Base-by-base conservation (phyloP, 2,329 filamentous ascomycete genomes). In the Penicillium palitans region DNA sequence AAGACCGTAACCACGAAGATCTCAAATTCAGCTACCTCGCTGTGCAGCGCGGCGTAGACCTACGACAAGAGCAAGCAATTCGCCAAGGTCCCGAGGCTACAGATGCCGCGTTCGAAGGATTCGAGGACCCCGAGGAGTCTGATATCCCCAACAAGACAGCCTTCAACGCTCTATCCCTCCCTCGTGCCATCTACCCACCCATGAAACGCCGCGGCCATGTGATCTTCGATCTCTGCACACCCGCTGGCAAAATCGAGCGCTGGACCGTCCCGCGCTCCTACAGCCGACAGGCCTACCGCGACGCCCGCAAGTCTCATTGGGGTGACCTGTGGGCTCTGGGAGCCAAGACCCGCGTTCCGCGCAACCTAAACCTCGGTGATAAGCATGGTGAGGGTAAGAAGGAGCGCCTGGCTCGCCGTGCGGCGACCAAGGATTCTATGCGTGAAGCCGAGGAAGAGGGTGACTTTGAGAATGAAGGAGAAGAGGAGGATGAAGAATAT, bases 311-410 rank as follows among this genome's bases (percentile, higher is more conserved):
- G 78, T 84, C 89, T 0, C 79, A 79, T 53, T 98, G 93, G 95
- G 95, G 95, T 40, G 95, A 98, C 72, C 80, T 98, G 10, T 99
- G 95, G 95, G 92, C 93, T 0, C 81, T 98, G 0, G 95, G 95
- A 0, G 93, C 93, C 24, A 98, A 98, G 81, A 96, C 91, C 0
- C 83, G 91, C 13, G 83, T 89, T 4, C 70, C 76, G 2, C 80
- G 90, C 47, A 80, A 78, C 15, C 77, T 90, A 44, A 84, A 87
- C 8, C 75, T 89, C 3, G 90, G 90, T 3, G 71, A 70, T 52
- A 74, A 68, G 67, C 73, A 67, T 60, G 78, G 74, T 61, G 76
- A 71, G 49, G 69, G 72, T 39, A 76, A 74, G 62, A 76, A 75
- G 56, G 74, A 76, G 42, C 65, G 75, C 65, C 55, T 76, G 66